These are phyloP conservation scores for Eucalyptus decipiens DNA, from an alignment of 345 rosid genomes.

Conservation along the genomic window DNA sequence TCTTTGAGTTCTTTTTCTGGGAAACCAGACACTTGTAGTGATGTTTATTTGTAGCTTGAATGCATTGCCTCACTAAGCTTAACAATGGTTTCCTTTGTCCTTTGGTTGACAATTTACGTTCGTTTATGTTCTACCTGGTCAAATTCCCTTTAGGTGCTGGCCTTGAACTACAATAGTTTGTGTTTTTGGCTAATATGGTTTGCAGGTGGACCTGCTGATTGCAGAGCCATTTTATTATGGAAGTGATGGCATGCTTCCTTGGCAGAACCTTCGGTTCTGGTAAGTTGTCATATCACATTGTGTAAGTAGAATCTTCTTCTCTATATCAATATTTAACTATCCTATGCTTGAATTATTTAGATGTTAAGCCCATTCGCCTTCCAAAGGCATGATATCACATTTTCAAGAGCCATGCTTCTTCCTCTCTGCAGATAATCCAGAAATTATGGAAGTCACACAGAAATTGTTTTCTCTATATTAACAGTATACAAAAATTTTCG, in stretches of 20 bases:
- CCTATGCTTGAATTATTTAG: background rate
- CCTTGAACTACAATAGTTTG: background rate
- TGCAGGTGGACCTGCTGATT: slow-evolving; percentile 71
- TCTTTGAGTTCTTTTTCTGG: background rate
- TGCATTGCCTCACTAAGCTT: background rate
- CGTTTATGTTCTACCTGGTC: background rate
- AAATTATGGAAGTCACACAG: background rate
- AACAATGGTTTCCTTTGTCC: background rate
- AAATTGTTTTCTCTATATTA: background rate
- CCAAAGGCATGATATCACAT: background rate
- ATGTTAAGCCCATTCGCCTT: background rate
- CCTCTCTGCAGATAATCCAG: background rate
- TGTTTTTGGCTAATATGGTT: background rate
- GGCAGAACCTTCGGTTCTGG: slow-evolving; percentile 97
- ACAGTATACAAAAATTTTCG: background rate
- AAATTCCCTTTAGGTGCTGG: background rate
- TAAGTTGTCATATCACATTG: slow-evolving; percentile 2
- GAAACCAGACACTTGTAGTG: background rate
- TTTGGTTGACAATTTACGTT: background rate
- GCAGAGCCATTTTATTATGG: slow-evolving; percentile 84
- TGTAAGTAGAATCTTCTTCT: background rate
- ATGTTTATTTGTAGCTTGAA: background rate
- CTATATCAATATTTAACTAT: background rate
- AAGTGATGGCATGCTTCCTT: slow-evolving; percentile 73
- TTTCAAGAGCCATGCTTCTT: background rate